Evolutionary conservation across 441 rosid genomes (phyloP).

Genomic region (Populus trichocarpa): DNA sequence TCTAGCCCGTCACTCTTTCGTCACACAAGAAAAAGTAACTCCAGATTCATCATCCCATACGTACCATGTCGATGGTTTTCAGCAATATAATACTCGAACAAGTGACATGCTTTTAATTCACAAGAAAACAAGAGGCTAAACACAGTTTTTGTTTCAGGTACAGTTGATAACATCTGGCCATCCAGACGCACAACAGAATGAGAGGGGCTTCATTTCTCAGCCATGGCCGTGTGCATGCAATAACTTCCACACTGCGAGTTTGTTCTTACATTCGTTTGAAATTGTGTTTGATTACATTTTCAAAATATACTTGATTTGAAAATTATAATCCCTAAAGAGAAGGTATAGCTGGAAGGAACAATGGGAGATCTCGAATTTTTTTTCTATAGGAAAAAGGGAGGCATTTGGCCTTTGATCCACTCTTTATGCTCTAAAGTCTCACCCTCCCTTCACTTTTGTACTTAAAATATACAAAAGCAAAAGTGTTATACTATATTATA

Average conservation of each 20-base stretch:
- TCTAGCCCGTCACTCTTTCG: neutral
- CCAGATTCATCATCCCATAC: too few species aligned
- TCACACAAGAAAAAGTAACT: too few species aligned
- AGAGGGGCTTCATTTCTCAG: neutral
- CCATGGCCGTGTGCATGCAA: neutral
- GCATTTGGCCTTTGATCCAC: neutral
- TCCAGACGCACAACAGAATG: too few species aligned
- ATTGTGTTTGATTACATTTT: too few species aligned
- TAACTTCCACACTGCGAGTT: neutral
- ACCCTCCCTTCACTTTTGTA: neutral
- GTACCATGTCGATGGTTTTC: neutral
- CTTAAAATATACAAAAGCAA: neutral
- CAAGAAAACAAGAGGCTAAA: neutral
- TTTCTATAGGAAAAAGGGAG: neutral
- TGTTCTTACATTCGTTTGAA: too few species aligned
- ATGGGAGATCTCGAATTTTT: neutral
- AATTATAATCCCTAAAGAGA: too few species aligned
- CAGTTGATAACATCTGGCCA: neutral
- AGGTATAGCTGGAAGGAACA: neutral
- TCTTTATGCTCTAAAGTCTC: neutral
- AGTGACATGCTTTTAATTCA: neutral
- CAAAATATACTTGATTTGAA: too few species aligned
- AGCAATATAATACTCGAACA: neutral
- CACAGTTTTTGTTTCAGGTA: neutral
- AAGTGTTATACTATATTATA: neutral